Evolutionary conservation across 208 protist genomes (phyloP), one percentile per base, ranked within the genome.

Genomic region (Phytomonas sp.): DNA sequence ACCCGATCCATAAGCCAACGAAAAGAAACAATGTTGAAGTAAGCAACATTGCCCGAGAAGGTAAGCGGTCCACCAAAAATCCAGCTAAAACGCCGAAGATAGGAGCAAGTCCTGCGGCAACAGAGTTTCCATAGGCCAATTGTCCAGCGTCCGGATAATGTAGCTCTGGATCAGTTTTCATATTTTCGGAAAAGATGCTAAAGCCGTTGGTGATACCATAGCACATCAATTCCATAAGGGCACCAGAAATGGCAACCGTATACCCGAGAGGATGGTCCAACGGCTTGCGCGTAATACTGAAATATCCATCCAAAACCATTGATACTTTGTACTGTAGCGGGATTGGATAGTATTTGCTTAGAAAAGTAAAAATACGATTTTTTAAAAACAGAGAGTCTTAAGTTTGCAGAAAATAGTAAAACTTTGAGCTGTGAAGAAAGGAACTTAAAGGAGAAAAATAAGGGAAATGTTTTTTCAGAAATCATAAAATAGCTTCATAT

Each of bases 141-240:
- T 62, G 71, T 4, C 84, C 91, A 23, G 82, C 77, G 68, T 67
- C 84, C 2, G 89, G 86, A 70, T 83, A 88, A 20, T 82, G 84
- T 31, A 94, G 81, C 0, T 76, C 80, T 2, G 80, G 43, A 69
- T 94, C 89, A 0, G 83, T 76, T 66, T 92, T 77, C 84, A 94
- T 94, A 65, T 79, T 79, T 20, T 73, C 56, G 15, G 76, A 82
- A 72, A 94, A 94, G 37, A 87, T 90, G 59, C 81, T 87, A 67
- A 87, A 91, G 59, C 86, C 88, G 89, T 94, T 92, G 70, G 88
- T 82, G 69, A 91, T 91, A 66, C 89, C 89, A 73, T 91, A 94
- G 63, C 69, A 85, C 84, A 89, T 90, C 74, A 94, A 83, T 70
- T 94, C 86, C 84, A 91, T 91, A 34, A 94, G 70, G 26, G 85